These are phyloP conservation scores for Cryomyces minteri DNA, from an alignment of 495 filamentous ascomycete species.

Conservation along the genomic window DNA sequence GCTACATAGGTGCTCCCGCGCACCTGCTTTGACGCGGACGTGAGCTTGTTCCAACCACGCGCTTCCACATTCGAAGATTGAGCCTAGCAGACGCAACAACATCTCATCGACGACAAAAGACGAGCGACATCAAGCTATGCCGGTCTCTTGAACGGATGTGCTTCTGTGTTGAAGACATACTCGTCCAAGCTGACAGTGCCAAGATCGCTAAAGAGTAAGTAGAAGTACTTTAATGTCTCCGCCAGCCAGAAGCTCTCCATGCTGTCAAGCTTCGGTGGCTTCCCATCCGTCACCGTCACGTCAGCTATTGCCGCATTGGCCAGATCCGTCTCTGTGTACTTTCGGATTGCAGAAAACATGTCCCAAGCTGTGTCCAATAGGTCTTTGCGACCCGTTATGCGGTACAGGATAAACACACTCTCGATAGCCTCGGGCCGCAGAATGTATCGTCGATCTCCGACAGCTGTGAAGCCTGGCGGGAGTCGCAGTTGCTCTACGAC, in stretches of 20 bases:
- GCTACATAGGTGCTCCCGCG: no score
- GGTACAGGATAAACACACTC: conserved; percentile 16
- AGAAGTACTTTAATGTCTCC: conserved; percentile 36
- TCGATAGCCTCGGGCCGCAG: conserved; percentile 20
- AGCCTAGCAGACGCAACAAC: no score
- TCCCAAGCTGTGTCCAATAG: conserved; percentile 17
- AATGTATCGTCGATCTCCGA: conserved; percentile 23
- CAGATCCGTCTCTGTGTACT: conserved; percentile 15
- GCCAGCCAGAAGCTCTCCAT: conserved; percentile 27
- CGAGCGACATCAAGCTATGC: not conserved
- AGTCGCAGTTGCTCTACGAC: conserved; percentile 7
- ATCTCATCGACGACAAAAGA: no score
- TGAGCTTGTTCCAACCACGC: no score
- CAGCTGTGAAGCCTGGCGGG: conserved; percentile 18
- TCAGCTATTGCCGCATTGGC: conserved; percentile 20
- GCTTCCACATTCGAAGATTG: no score
- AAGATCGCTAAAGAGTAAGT: conserved; percentile 29
- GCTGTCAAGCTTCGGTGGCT: not conserved
- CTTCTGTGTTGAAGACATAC: conserved; percentile 55
- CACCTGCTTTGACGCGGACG: no score
- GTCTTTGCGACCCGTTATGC: conserved; percentile 14
- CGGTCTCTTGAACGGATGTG: conserved; percentile 47
- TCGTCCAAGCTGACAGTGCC: conserved; percentile 32
- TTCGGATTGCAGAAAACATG: conserved; percentile 13
- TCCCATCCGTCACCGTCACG: conserved; percentile 7